Conservation (phyloP, 2,329 filamentous ascomycete genomes). For the Beauveria caledonica region DNA sequence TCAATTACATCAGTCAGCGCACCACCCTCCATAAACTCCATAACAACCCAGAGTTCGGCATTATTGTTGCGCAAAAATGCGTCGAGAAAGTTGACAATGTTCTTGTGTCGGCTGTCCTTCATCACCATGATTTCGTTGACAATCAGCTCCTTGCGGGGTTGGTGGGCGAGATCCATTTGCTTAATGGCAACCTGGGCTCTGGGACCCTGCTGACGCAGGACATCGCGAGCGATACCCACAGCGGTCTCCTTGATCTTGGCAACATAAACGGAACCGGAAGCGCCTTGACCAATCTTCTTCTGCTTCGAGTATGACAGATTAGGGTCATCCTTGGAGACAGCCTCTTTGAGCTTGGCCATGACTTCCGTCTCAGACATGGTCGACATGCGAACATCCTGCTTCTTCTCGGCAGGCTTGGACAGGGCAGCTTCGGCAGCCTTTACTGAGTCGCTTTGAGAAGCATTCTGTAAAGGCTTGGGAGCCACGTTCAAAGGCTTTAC, state of each 20-base stretch:
- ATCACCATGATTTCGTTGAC: conserved; percentile 99
- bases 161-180: conserved; percentile 97
- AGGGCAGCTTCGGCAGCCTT: conserved; percentile 87
- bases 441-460: conserved; percentile 56
- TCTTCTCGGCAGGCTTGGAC: conserved; percentile 75
- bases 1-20: conserved; percentile 97
- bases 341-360: conserved; percentile 90
- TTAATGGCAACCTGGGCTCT: conserved; percentile 95
- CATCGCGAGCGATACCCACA: conserved; percentile 71
- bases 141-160: conserved; percentile 95
- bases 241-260: conserved; percentile 88
- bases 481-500: conserved; percentile 76
- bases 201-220: conserved; percentile 70
- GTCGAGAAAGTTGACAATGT: conserved; percentile 98
- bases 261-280: conserved; percentile 95
- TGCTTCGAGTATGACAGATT: conserved; percentile 96
- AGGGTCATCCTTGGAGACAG: conserved; percentile 91
- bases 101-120: conserved; percentile 97
- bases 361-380: conserved; percentile 96
- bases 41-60: conserved; percentile 96
- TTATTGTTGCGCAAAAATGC: conserved; percentile 94
- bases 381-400: conserved; percentile 95
- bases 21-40: conserved; percentile 99
- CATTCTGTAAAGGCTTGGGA: conserved; percentile 47
- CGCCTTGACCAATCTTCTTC: conserved; percentile 98